These are phyloP conservation scores for Jasminum sambac DNA, from an alignment of 257 asterid species.

Conservation along the genomic window DNA sequence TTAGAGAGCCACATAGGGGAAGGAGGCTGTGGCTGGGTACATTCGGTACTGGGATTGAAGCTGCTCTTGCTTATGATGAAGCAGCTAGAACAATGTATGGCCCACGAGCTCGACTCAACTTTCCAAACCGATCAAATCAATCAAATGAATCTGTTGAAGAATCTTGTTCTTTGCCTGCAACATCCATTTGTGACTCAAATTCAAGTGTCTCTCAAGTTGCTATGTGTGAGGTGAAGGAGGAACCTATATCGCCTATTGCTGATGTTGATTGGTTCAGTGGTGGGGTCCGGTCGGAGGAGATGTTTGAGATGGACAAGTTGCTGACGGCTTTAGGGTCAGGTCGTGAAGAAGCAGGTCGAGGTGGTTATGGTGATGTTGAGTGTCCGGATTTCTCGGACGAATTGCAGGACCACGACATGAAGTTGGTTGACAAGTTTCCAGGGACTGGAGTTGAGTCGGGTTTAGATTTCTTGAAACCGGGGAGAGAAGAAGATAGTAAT, in stretches of 20 bases:
- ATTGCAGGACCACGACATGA: conserved; percentile 11
- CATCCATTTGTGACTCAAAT: neutral
- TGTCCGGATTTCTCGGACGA: neutral
- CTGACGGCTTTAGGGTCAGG: conserved; percentile 9
- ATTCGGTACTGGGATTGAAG: conserved; percentile 32
- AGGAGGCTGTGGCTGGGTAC: conserved; percentile 47
- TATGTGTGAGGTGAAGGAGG: conserved; percentile 4
- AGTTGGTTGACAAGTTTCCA: neutral
- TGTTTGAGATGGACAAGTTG: conserved; percentile 28
- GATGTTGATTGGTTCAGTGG: neutral
- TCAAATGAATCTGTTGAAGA: neutral
- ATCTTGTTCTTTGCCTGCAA: neutral
- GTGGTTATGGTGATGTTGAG: neutral
- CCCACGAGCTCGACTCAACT: conserved; percentile 35
- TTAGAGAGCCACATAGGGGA: conserved; percentile 39
- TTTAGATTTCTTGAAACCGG: conserved; percentile 25
- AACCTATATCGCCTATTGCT: neutral
- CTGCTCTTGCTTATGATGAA: conserved; percentile 44
- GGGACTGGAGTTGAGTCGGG: conserved; percentile 9
- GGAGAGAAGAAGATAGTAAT: conserved; percentile 28
- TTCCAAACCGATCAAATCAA: conserved; percentile 23
- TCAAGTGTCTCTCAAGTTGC: neutral
- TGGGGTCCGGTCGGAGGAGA: neutral
- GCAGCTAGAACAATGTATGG: conserved; percentile 48
- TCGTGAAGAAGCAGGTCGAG: neutral